These are phyloP conservation scores for Aeminium ludgeri DNA, from an alignment of 495 filamentous ascomycete species.

Conservation along the genomic window DNA sequence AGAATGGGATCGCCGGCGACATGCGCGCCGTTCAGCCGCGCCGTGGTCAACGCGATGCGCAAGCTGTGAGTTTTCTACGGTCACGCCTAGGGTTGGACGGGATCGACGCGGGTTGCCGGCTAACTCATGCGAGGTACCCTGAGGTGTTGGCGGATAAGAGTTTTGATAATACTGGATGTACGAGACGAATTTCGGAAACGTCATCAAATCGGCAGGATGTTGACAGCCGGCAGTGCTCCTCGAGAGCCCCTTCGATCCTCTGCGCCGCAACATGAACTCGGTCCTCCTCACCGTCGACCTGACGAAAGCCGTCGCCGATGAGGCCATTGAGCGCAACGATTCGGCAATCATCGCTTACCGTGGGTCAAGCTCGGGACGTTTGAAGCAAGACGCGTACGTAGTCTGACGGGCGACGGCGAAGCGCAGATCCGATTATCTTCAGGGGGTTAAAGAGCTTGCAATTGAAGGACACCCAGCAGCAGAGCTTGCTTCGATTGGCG, in stretches of 20 bases:
- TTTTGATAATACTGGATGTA: constrained; percentile 86
- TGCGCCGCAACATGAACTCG: constrained; percentile 43
- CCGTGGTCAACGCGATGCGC: constrained; percentile 65
- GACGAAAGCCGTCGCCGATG: constrained; percentile 74
- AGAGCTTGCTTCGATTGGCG: constrained; percentile 63
- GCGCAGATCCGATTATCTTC: constrained; percentile 87
- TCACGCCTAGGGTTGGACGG: not conserved
- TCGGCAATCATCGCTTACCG: constrained; percentile 81
- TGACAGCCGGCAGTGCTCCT: constrained; percentile 41
- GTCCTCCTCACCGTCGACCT: constrained; percentile 87
- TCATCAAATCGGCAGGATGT: not conserved
- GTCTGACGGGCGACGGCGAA: constrained; percentile 5
- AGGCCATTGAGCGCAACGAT: constrained; percentile 60
- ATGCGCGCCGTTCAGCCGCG: constrained; percentile 53
- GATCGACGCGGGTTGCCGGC: constrained; percentile 7
- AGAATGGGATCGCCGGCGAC: constrained; percentile 20
- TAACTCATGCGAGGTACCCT: constrained; percentile 48
- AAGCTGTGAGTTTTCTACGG: constrained; percentile 45
- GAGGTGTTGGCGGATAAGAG: constrained; percentile 73
- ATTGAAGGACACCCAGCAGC: constrained; percentile 68
- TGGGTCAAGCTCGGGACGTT: constrained; percentile 27
- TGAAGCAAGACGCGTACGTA: not conserved
- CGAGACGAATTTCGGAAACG: constrained; percentile 14
- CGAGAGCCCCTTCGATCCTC: constrained; percentile 51
- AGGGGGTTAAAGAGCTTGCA: constrained; percentile 74